phyloP scores from a whole-genome alignment of 2,329 filamentous ascomycete species.

The Penicillium digitatum region DNA sequence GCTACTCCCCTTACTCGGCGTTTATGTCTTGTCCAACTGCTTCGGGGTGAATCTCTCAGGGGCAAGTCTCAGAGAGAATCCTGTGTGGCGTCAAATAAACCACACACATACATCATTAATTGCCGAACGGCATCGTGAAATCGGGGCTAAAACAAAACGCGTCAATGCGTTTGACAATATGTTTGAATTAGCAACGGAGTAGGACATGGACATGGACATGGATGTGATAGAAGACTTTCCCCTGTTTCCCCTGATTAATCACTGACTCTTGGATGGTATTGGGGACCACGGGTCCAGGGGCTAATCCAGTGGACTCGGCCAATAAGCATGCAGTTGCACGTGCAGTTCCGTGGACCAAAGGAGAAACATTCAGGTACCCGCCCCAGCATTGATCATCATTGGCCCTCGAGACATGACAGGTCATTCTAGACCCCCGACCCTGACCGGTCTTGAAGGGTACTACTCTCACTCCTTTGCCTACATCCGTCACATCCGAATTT shows the following conservation, averaged over 20 bases:
- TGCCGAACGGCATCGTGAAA: constrained; percentile 22
- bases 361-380: constrained; percentile 26
- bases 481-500: background rate
- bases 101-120: constrained; percentile 1
- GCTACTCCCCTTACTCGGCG: constrained; percentile 16
- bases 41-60: constrained; percentile 1
- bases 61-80: background rate
- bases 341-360: constrained; percentile 12
- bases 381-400: constrained; percentile 14
- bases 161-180: background rate
- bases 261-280: constrained; percentile 6
- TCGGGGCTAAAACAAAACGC: constrained; percentile 21
- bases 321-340: constrained; percentile 15
- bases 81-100: constrained; percentile 12
- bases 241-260: constrained; percentile 21
- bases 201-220: background rate
- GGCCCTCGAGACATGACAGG: constrained; percentile 18
- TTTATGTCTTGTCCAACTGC: constrained; percentile 7
- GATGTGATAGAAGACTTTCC: background rate
- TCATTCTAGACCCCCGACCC: constrained; percentile 17
- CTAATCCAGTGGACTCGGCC: constrained; percentile 7
- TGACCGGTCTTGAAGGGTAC: background rate
- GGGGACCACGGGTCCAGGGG: constrained; percentile 20
- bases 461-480: background rate
- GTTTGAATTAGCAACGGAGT: background rate